phyloP scores from a whole-genome alignment of 306 rosid species.

The Mimosa bimucronata region DNA sequence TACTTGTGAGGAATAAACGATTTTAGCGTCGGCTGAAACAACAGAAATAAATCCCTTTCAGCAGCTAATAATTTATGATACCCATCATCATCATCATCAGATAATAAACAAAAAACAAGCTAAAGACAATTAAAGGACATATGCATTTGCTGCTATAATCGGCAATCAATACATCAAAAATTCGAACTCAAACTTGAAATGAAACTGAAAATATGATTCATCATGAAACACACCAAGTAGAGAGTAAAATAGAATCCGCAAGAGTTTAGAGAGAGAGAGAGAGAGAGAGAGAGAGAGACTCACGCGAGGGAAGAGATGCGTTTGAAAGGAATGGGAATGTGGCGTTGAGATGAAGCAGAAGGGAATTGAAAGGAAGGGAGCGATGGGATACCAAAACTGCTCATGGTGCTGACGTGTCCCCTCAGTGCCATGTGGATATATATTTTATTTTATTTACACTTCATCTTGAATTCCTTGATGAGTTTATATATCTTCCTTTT shows the following conservation, averaged over 20 bases:
- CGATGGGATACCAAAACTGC: no score
- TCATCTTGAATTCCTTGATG: no score
- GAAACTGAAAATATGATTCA: neutral
- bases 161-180: neutral
- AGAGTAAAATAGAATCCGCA: neutral
- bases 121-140: no score
- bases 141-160: no score
- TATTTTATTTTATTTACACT: no score
- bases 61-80: neutral
- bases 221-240: neutral
- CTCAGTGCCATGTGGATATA: no score
- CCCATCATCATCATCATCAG: no score
- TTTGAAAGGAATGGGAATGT: neutral
- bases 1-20: neutral
- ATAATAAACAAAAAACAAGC: neutral
- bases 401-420: no score
- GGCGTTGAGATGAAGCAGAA: neutral
- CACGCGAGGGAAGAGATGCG: constrained; percentile 26
- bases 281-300: neutral
- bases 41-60: neutral
- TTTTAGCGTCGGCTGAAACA: neutral
- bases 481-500: no score
- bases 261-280: neutral
- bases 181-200: neutral
- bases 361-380: neutral